A percentile compares a stretch with the other conserved stretches of the same genome.
Conservation (phyloP, 495 filamentous ascomycete genomes). For the Podospora bellae-mahoneyi region DNA sequence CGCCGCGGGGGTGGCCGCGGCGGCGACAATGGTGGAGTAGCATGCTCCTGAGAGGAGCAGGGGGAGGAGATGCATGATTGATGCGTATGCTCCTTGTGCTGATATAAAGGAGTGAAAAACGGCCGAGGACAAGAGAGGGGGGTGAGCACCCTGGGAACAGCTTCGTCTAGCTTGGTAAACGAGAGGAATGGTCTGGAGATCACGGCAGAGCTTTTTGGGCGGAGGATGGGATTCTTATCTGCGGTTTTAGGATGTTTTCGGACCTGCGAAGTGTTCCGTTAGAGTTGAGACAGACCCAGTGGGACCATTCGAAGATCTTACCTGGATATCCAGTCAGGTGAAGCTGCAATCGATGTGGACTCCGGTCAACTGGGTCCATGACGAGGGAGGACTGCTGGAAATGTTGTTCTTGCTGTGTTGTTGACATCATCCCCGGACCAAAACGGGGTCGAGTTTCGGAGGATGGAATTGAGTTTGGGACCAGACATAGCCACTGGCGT, state of each 20-base stretch:
- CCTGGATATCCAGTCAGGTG: neutral
- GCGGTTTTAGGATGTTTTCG: neutral
- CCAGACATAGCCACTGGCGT: neutral
- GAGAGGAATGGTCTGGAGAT: neutral
- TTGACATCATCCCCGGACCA: neutral
- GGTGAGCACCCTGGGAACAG: neutral
- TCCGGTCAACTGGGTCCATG: neutral
- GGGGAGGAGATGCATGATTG: neutral
- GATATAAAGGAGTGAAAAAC: too few species aligned
- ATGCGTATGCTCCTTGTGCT: neutral
- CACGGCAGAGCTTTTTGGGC: neutral
- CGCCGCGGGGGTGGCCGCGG: too few species aligned
- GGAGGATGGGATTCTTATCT: neutral
- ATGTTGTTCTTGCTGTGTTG: neutral
- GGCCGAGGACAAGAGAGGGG: neutral
- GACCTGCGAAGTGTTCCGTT: neutral
- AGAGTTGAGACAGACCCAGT: neutral
- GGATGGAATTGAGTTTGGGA: neutral
- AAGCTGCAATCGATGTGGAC: neutral
- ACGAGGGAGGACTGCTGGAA: neutral
- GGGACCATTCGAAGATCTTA: neutral
- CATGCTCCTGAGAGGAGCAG: neutral
- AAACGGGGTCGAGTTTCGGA: neutral
- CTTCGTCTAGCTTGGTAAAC: neutral
- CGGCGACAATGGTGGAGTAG: neutral